Base-by-base conservation (phyloP, 129 eudicot species). In the Flaveria brownii region DNA sequence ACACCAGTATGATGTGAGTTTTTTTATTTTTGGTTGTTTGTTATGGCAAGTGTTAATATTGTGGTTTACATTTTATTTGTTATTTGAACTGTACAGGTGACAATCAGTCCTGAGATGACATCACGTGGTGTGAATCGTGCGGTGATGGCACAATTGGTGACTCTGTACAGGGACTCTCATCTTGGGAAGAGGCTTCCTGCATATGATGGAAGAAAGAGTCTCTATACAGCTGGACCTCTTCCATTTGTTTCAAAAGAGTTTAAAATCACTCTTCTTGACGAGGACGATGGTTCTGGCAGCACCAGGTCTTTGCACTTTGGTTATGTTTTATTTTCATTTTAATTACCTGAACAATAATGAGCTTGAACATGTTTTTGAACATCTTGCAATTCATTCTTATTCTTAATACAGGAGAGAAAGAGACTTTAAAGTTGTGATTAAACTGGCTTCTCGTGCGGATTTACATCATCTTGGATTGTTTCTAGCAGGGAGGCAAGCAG, bases 61-160 rank as follows among this genome's bases (percentile, higher is more conserved):
- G 7, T 33, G 25, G 36, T 42, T 16, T 46, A 6, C 20, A 14
- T 42, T 22, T 15, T 22, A 16, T 41, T 5, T 22, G 28, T 47
- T 20, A 2, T 39, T 25, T 36, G 47, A 51, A 50, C 26, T 12
- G 33, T 55, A 6, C 75, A 94, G 99, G 99, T 94, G 70, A 82
- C 99, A 54, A 91, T 95, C 15, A 83, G 75, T n/a, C 99, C 99
- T 9, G 99, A 95, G 77, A 96, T 95, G 46, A 52, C 90, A 51
- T 95, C 97, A n/a, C 88, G 99, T 17, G 94, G 94, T 50, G 99
- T 95, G n/a, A 95, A 95, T 60, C 90, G 99, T 30, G 97, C 93
- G 70, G 96, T 95, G 25, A 87, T 95, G 88, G 92, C 15, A 36
- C 90, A 95, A 50, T 76, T 95, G 64, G 97, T 95, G 77, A 89